Evolutionary conservation across 1,139 yeast genomes (phyloP).

Genomic region (Spencermartinsiella ligniputridi): DNA sequence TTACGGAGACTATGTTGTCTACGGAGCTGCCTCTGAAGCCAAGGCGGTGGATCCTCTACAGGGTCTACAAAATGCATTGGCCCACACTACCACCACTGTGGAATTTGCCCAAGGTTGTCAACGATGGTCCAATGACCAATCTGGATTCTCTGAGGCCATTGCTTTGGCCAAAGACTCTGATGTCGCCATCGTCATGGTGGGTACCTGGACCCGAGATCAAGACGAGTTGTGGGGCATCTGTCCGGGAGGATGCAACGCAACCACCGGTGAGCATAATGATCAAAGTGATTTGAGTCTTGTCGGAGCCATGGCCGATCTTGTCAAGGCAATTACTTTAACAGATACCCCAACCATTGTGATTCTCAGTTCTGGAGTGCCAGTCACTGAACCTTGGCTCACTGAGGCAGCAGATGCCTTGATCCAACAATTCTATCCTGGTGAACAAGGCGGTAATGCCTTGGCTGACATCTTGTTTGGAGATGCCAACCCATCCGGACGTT

Average conservation of each 20-base stretch:
- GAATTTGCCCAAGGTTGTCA: neutral
- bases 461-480: slow-evolving; percentile 58
- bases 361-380: slow-evolving; percentile 61
- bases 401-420: slow-evolving; percentile 38
- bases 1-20: slow-evolving; percentile 40
- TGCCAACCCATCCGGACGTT: slow-evolving; percentile 54
- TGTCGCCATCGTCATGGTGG: neutral
- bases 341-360: slow-evolving; percentile 33
- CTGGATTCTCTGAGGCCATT: neutral
- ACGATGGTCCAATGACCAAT: neutral
- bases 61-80: neutral
- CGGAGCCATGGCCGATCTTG: neutral
- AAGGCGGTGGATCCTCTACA: neutral
- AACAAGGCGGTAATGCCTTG: slow-evolving; percentile 44
- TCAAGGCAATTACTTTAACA: neutral
- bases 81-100: neutral
- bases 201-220: neutral
- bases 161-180: neutral
- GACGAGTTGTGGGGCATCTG: neutral
- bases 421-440: slow-evolving; percentile 46
- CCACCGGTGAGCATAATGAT: neutral
- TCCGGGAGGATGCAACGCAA: neutral
- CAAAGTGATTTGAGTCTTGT: neutral
- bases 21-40: slow-evolving; percentile 31
- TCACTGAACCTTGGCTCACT: slow-evolving; percentile 49